Evolutionary conservation across 2,329 filamentous ascomycete genomes (phyloP).

Genomic region (Sclerotinia spermophila): DNA sequence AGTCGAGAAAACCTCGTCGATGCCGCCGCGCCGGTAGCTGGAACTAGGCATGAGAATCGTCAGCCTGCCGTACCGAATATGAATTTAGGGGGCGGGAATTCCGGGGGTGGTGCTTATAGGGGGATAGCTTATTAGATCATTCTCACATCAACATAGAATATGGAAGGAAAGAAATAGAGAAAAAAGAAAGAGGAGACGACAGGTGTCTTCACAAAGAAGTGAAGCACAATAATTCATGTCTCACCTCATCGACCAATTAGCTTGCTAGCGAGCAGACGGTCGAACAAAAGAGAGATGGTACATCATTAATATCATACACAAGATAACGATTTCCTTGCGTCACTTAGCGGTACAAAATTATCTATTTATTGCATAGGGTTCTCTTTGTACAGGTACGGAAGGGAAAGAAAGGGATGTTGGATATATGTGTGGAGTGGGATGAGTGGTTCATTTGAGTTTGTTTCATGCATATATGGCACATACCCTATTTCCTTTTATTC

Average conservation of each 20-base stretch:
- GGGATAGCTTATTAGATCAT: constrained; percentile 30
- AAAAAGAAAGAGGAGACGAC: not conserved
- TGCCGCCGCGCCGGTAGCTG: constrained; percentile 8
- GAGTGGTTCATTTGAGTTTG: not conserved
- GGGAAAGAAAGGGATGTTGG: not conserved
- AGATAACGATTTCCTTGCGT: constrained; percentile 15
- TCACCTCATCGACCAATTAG: not conserved
- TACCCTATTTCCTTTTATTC: constrained; percentile 2
- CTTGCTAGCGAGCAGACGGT: constrained; percentile 2
- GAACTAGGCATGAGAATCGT: not conserved
- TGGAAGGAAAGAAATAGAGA: not conserved
- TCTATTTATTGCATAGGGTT: not conserved
- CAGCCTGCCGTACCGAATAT: constrained; percentile 13
- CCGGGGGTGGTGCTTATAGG: constrained; percentile 28
- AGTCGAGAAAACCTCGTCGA: constrained; percentile 16
- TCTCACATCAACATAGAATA: no score
- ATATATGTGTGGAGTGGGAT: not conserved
- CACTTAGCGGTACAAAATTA: constrained; percentile 12
- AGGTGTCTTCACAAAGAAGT: not conserved
- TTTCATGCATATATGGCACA: constrained; percentile 4
- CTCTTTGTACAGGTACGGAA: not conserved
- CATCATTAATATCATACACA: not conserved
- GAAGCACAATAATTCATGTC: not conserved
- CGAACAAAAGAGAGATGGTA: not conserved
- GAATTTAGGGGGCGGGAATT: not conserved